These are phyloP conservation scores for Quercus engelmannii DNA, from an alignment of 306 rosid genomes.

Conservation along the genomic window DNA sequence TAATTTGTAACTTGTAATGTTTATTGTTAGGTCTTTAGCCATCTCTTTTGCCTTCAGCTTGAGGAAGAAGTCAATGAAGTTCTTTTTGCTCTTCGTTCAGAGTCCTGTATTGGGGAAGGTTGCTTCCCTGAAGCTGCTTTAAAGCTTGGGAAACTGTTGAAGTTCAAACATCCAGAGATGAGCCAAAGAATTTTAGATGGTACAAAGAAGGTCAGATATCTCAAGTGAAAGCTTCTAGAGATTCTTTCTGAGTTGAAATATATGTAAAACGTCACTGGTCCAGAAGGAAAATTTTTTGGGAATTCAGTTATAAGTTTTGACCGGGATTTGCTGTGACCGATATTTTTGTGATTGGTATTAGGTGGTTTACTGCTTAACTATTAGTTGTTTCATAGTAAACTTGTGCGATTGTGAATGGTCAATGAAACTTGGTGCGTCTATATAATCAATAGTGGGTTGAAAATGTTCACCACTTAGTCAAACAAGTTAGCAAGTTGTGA, in stretches of 20 bases:
- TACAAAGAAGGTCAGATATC: slow-evolving; percentile 54
- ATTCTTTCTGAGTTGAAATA: neutral
- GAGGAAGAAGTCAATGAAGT: slow-evolving; percentile 95
- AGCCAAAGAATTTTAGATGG: slow-evolving; percentile 56
- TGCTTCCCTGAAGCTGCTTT: slow-evolving; percentile 51
- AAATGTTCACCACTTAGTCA: no score
- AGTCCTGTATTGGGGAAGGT: slow-evolving; percentile 47
- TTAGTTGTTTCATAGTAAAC: no score
- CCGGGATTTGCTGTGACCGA: no score
- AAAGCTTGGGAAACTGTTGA: slow-evolving; percentile 65
- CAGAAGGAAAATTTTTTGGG: no score
- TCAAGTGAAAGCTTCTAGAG: slow-evolving; percentile 39
- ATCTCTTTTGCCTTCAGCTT: slow-evolving; percentile 65
- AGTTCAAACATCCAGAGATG: slow-evolving; percentile 62
- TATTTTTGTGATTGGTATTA: no score
- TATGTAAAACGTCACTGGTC: no score
- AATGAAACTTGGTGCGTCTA: no score
- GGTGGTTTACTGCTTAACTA: no score
- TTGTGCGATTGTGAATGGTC: no score
- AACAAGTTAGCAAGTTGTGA: no score
- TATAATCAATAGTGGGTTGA: no score
- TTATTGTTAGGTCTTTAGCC: slow-evolving; percentile 62
- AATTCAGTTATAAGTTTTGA: neutral
- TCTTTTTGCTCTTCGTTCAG: slow-evolving; percentile 67
- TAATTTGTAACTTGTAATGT: slow-evolving; percentile 16